These are phyloP conservation scores for Penicillium palitans DNA, from an alignment of 2,329 filamentous ascomycete species.

Conservation along the genomic window DNA sequence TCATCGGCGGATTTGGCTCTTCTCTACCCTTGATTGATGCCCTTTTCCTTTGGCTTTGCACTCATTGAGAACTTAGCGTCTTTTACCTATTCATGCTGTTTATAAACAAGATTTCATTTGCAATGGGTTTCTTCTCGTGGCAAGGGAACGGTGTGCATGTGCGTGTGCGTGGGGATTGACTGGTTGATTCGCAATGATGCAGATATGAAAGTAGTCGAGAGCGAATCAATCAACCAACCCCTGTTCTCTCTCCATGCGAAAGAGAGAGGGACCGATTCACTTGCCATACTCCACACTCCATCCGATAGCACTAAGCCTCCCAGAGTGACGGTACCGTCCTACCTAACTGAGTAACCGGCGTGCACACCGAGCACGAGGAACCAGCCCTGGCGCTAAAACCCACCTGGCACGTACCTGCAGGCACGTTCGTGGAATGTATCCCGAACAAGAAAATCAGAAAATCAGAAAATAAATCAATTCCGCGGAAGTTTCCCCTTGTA, in stretches of 20 bases:
- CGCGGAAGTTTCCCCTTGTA: neutral
- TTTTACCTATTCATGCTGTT: constrained; percentile 9
- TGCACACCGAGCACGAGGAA: neutral
- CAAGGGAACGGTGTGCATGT: neutral
- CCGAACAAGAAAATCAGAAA: neutral
- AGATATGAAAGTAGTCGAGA: neutral
- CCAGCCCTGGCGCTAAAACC: neutral
- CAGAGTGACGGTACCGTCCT: too few relatives aligned
- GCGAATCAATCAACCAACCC: neutral
- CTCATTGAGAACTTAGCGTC: constrained; percentile 13
- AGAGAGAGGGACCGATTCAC: neutral
- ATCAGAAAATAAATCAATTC: neutral
- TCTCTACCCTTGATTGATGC: neutral
- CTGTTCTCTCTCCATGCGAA: neutral
- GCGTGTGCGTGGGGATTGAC: neutral
- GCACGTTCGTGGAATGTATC: neutral
- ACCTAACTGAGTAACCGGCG: neutral
- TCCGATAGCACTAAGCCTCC: neutral
- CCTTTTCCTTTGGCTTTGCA: constrained; percentile 5
- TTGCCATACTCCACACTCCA: neutral
- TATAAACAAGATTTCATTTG: constrained; percentile 9
- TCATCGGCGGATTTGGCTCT: neutral
- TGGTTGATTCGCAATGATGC: neutral
- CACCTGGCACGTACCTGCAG: neutral
- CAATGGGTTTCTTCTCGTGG: neutral